phyloP scores from a whole-genome alignment of 1,139 yeast species.

The Suhomyces anneliseae region DNA sequence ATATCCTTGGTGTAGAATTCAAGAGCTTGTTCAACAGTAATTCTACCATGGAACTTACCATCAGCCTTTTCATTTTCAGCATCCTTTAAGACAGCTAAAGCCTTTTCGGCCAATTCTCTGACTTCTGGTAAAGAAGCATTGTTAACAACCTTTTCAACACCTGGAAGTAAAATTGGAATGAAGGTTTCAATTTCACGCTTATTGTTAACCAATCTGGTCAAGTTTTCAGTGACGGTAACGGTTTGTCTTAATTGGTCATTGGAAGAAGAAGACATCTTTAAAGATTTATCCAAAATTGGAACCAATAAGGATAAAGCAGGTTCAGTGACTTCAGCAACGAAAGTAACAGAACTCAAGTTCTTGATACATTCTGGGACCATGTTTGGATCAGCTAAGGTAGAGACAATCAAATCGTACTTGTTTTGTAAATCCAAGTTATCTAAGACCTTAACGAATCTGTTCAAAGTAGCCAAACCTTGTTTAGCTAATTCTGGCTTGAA shows the following conservation, averaged over 20 bases:
- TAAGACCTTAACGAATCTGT: slow-evolving; percentile 72
- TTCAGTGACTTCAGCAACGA: slow-evolving; percentile 98
- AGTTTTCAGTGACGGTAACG: slow-evolving; percentile 91
- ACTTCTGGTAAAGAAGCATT: slow-evolving; percentile 97
- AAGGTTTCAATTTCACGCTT: slow-evolving; percentile 86
- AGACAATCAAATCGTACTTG: slow-evolving; percentile 80
- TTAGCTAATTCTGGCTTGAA: slow-evolving; percentile 95
- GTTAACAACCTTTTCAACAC: slow-evolving; percentile 81
- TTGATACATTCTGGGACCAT: slow-evolving; percentile 89
- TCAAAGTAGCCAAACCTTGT: slow-evolving; percentile 72
- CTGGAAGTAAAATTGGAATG: slow-evolving; percentile 85
- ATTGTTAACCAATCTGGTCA: slow-evolving; percentile 93
- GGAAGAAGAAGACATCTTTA: slow-evolving; percentile 84
- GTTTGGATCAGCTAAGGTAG: slow-evolving; percentile 85
- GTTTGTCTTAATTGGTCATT: slow-evolving; percentile 97
- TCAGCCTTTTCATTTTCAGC: slow-evolving; percentile 70
- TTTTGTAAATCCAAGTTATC: slow-evolving; percentile 92
- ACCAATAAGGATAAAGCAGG: slow-evolving; percentile 88
- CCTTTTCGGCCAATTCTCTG: slow-evolving; percentile 88
- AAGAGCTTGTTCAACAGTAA: slow-evolving; percentile 55
- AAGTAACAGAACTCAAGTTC: slow-evolving; percentile 88
- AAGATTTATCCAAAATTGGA: slow-evolving; percentile 88
- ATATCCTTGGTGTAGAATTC: slow-evolving; percentile 43
- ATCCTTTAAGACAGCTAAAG: slow-evolving; percentile 74
- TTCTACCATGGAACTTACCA: slow-evolving; percentile 76